Conservation (phyloP, 2,329 filamentous ascomycete species). For the Mycosphaerella arachidis region DNA sequence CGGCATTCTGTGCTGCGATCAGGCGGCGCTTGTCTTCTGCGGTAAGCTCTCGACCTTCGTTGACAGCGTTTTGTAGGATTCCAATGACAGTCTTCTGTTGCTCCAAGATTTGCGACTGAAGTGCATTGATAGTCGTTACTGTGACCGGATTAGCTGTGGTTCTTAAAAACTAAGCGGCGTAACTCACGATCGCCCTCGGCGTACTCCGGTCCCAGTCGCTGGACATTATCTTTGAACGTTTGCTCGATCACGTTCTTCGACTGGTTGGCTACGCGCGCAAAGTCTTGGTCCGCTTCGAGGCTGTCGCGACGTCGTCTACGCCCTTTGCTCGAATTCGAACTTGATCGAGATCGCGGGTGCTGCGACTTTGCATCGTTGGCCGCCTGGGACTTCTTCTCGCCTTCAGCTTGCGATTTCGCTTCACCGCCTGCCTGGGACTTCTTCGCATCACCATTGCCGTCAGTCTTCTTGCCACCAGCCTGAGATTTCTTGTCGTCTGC, state of each 20-base stretch:
- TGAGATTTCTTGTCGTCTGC: constrained; percentile 6
- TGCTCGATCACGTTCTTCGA: constrained; percentile 22
- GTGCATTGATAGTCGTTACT: constrained; percentile 41
- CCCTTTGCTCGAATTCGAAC: constrained; percentile 11
- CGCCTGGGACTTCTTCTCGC: neutral
- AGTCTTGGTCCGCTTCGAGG: constrained; percentile 5
- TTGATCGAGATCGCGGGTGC: constrained; percentile 13
- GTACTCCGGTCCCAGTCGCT: constrained; percentile 34
- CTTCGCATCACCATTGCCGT: constrained; percentile 10
- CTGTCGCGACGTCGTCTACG: constrained; percentile 3
- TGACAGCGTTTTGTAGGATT: constrained; percentile 42
- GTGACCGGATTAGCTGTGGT: constrained; percentile 12
- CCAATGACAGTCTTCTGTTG: constrained; percentile 43
- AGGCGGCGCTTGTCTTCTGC: constrained; percentile 39
- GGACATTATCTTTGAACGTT: constrained; percentile 19
- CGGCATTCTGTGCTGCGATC: constrained; percentile 38
- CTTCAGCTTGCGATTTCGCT: neutral
- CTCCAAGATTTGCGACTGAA: constrained; percentile 41
- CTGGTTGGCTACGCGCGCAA: constrained; percentile 1
- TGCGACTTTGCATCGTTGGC: constrained; percentile 9
- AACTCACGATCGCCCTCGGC: constrained; percentile 38
- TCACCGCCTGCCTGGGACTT: constrained; percentile 2
- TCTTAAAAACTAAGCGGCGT: neutral
- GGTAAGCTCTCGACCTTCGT: constrained; percentile 37
- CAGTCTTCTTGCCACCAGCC: constrained; percentile 10